These are phyloP conservation scores for Lactarius hatsudake DNA, from an alignment of 768 basidiomycete species.

Conservation along the genomic window DNA sequence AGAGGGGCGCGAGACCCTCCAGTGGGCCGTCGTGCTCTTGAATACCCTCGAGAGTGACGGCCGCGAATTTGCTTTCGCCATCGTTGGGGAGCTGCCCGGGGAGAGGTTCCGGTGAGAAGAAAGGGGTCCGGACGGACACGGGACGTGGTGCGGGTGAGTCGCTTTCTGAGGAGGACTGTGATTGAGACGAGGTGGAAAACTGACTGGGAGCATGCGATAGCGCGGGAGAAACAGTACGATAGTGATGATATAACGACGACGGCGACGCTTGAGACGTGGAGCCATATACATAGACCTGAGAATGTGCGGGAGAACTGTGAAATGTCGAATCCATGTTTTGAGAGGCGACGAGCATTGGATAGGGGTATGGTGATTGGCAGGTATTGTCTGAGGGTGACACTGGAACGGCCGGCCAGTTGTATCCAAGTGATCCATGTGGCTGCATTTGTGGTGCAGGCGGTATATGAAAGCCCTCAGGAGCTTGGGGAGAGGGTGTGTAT, in stretches of 20 bases:
- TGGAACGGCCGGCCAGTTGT: conserved; percentile 11
- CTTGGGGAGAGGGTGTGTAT: conserved; percentile 11
- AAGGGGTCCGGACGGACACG: conserved; percentile 16
- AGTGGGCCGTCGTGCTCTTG: conserved; percentile 13
- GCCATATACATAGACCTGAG: conserved; percentile 15
- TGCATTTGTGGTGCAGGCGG: conserved; percentile 10
- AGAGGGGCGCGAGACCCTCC: conserved; percentile 55
- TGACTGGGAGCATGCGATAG: conserved; percentile 24
- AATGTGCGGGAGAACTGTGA: conserved; percentile 14
- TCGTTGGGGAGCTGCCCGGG: conserved; percentile 16
- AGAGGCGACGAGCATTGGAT: conserved; percentile 7
- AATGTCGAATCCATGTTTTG: conserved; percentile 18
- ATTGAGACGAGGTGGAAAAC: conserved; percentile 22
- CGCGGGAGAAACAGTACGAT: conserved; percentile 21
- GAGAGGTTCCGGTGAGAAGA: conserved; percentile 18
- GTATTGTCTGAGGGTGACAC: conserved; percentile 6
- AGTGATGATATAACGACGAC: conserved; percentile 6
- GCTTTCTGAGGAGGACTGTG: conserved; percentile 25
- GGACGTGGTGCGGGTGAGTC: conserved; percentile 22
- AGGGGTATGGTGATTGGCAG: conserved; percentile 20
- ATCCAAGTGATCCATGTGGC: conserved; percentile 12
- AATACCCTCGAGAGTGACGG: conserved; percentile 10
- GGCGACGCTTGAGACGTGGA: conserved; percentile 9
- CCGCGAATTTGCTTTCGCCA: conserved; percentile 14
- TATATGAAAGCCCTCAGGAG: conserved; percentile 15